Base-by-base conservation (phyloP, 305 asterid genomes). In the Plantago lanceolata region DNA sequence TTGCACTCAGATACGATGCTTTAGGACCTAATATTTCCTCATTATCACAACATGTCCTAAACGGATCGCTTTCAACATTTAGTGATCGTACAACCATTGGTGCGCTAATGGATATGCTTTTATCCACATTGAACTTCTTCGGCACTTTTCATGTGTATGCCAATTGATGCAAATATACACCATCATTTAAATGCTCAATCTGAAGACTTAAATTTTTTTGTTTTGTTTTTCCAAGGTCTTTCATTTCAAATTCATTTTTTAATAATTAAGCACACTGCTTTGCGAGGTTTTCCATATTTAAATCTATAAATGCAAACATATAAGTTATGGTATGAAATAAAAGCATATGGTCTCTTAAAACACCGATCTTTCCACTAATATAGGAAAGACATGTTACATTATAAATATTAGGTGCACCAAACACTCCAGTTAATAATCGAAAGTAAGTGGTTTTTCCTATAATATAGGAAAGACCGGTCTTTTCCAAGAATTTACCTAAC, bases 1-100 rank as follows among this genome's bases (percentile, higher is more conserved):
- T 24, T 24, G 28, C 28, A 37, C 50, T 35, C 3, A 59, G 51
- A 17, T 4, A 37, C 37, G 65, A 35, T 17, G 20, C 12, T 37
- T 60, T 2, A 17, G 65, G 65, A 21, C 53, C 65, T 37, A 60
- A 18, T 60, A 6, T 0, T 45, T 40, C 65, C 19, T 33, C 24
- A 31, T 15, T 12, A 6, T 48, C 52, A 2, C 15, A 6, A 11
- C 12, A 45, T 4, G 50, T 6, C n/a, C 52, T 6, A 8, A 48
- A 48, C 0, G 19, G 19, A 14, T 48, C 5, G 2, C 11, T 16
- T 14, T 49, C 19, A n/a, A 49, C 55, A 51, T 6, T 8, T 19
- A 51, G 12, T 51, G 28, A 51, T 51, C 28, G 17, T 21, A 19
- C 57, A 1, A 51, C 15, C 57, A 51, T 51, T 51, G 57, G 24